phyloP scores from a whole-genome alignment of 2,329 filamentous ascomycete species.

The Scytalidium lignicola region DNA sequence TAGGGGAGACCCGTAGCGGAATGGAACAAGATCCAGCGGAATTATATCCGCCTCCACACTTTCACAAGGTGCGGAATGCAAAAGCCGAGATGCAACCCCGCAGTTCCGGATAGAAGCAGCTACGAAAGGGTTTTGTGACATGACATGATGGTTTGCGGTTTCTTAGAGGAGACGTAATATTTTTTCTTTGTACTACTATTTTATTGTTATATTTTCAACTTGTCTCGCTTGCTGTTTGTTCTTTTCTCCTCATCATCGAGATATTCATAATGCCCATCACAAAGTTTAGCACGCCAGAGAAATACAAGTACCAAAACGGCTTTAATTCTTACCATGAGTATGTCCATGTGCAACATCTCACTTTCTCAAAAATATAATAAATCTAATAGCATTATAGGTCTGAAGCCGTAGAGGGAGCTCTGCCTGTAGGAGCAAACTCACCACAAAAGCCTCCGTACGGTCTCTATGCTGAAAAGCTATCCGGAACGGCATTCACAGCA shows the following conservation, averaged over 20 bases:
- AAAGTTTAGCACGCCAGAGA: conserved; percentile 56
- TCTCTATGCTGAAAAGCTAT: conserved; percentile 63
- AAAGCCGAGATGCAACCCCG: background rate
- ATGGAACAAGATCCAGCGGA: background rate
- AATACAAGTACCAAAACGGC: conserved; percentile 64
- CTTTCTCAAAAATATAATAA: background rate
- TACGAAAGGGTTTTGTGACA: background rate
- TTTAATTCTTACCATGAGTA: conserved; percentile 66
- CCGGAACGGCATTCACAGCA: conserved; percentile 52
- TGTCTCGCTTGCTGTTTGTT: background rate
- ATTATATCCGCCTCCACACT: background rate
- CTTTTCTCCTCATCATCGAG: background rate
- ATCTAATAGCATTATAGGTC: conserved; percentile 37
- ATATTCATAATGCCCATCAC: conserved; percentile 54
- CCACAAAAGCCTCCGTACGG: conserved; percentile 65
- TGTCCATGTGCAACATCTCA: background rate
- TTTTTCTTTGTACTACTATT: background rate
- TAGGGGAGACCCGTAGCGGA: background rate
- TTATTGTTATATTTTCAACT: background rate
- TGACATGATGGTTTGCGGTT: background rate
- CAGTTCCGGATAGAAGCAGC: background rate
- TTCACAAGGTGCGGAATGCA: background rate
- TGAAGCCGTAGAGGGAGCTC: conserved; percentile 59
- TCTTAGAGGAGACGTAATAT: background rate
- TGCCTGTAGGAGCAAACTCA: conserved; percentile 62